Conservation (phyloP, 148 eudicot species). For the Camellia japonica region DNA sequence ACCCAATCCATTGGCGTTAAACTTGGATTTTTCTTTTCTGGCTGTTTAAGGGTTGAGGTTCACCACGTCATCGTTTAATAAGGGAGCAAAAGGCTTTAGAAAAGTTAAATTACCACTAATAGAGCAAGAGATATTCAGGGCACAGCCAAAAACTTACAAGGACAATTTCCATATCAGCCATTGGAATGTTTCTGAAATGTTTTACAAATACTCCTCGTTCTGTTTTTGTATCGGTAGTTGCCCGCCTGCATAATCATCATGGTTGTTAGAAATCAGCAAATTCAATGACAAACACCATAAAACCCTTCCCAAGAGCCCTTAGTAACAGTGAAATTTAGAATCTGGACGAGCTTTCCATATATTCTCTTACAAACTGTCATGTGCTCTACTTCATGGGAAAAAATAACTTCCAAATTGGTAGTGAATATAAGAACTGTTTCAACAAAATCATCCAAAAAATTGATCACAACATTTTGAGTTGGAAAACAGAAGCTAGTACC, state of each 20-base stretch:
- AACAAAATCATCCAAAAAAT: conserved; percentile 10
- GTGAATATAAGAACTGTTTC: background rate
- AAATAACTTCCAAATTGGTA: background rate
- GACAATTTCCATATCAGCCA: conserved; percentile 98
- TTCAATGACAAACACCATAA: background rate
- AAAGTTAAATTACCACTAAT: conserved; percentile 1
- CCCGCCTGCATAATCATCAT: conserved; percentile 47
- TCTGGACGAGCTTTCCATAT: background rate
- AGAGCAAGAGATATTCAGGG: background rate
- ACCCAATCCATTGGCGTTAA: conserved; percentile 99
- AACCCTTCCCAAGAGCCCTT: background rate
- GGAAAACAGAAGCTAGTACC: conserved; percentile 40
- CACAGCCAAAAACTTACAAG: conserved; percentile 51
- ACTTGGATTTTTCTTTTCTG: conserved; percentile 95
- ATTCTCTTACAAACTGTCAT: background rate
- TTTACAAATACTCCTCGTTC: conserved; percentile 88
- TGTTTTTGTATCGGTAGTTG: conserved; percentile 46
- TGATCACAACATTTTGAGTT: background rate
- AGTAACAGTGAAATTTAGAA: background rate
- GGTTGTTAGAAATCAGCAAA: background rate
- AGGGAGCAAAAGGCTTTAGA: background rate
- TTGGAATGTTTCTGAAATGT: conserved; percentile 94
- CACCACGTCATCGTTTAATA: conserved; percentile 1
- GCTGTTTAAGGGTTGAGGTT: conserved; percentile 39
- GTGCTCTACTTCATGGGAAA: background rate